Conservation (phyloP, 495 filamentous ascomycete genomes). For the Tuber magnatum region DNA sequence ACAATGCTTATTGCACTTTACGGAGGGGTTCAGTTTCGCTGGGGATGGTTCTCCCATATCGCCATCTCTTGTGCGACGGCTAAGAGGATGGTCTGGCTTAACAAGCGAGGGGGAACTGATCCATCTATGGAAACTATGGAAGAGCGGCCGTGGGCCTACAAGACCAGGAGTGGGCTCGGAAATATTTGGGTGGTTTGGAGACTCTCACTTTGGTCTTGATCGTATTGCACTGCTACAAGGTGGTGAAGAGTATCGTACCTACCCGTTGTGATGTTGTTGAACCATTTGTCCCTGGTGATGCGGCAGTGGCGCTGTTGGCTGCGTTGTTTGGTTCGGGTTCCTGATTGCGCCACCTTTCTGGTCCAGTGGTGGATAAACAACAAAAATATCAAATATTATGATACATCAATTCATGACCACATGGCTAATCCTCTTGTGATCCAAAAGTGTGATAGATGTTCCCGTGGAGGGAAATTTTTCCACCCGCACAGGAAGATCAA, state of each 20-base stretch:
- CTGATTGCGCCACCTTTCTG: not conserved
- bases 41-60: not conserved
- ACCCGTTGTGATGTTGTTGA: no score
- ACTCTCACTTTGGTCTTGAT: not conserved
- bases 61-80: not conserved
- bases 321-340: no score
- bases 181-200: not conserved
- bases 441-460: no score
- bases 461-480: no score
- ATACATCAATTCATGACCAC: no score
- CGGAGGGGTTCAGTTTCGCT: not conserved
- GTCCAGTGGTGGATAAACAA: no score
- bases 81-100: not conserved
- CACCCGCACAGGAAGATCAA: no score
- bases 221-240: not conserved
- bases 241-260: not conserved
- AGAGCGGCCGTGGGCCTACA: not conserved
- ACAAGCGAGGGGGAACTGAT: not conserved
- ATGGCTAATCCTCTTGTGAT: no score
- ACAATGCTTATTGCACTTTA: not conserved
- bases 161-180: not conserved
- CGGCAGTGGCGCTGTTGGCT: not conserved
- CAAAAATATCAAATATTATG: no score
- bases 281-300: not conserved
- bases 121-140: not conserved